Evolutionary conservation across 2,329 filamentous ascomycete species (phyloP), one percentile per base, ranked within the genome.

Genomic region (Domatiomyces globalis): DNA sequence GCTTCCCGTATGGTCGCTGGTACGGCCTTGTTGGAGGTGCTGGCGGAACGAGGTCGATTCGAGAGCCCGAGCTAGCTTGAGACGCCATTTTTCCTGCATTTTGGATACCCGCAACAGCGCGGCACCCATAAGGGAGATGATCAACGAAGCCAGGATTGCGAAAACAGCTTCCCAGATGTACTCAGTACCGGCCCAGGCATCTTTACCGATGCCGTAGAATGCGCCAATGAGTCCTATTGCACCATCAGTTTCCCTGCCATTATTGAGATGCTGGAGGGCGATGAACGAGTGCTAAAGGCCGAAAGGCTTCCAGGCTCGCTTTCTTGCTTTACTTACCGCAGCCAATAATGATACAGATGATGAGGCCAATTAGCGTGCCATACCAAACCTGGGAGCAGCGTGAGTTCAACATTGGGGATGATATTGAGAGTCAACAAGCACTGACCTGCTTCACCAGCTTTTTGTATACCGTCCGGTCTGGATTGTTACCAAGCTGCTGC

Each of bases 41-140:
- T 47, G 45, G 7, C 10, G 20, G n/a, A 64, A 64, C 36, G 66
- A 63, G 27, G 69, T 69, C 12, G 76, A 71, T 58, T 85, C 79
- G 27, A 92, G 68, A 2, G 84, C 79, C 60, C 78, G 78, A 17
- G 82, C 78, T 20, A 94, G 78, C 77, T 92, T 92, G 61, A 83
- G 71, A n/a, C 81, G 78, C 88, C 87, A 94, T 68, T 92, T 92
- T 55, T 84, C 81, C 65, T 88, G 85, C 66, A 92, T 77, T 67
- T 90, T 92, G 55, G 81, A 84, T 51, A 94, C 77, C 22, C 87
- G 82, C 6, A 94, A 78, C 27, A 94, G 77, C 4, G 85, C 86
- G 29, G 81, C 83, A 25, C 87, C 87, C 72, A 94, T 83, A 55
- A 87, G 60, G 36, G 84, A 84, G 68, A 94, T 92, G 69, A 94